Percentiles rank a stretch among this genome's conserved stretches.
Conservation (phyloP, 257 asterid species). For the Lithospermum erythrorhizon region DNA sequence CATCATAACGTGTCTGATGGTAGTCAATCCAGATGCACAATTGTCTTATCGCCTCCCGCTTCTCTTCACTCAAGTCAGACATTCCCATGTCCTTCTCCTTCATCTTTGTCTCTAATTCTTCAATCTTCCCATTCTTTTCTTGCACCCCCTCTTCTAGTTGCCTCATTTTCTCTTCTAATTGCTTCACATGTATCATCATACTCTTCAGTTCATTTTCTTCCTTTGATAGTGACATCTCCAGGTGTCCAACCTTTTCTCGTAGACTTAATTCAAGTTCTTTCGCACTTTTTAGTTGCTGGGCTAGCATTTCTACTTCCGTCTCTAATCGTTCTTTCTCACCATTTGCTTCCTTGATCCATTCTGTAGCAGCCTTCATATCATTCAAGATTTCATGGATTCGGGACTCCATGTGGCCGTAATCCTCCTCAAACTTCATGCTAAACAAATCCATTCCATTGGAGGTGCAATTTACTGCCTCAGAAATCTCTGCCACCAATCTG, state of each 20-base stretch:
- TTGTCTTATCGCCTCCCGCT: constrained; percentile 79
- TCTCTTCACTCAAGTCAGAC: constrained; percentile 55
- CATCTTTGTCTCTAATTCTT: constrained; percentile 31
- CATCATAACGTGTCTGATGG: constrained; percentile 54
- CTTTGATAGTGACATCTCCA: constrained; percentile 25
- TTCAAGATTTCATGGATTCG: constrained; percentile 54
- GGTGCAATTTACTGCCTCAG: constrained; percentile 35
- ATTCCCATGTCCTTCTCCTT: constrained; percentile 52
- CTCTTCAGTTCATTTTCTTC: constrained; percentile 33
- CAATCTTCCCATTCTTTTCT: constrained; percentile 33
- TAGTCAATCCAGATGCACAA: constrained; percentile 68
- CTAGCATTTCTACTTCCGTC: constrained; percentile 29
- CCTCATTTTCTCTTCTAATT: constrained; percentile 14
- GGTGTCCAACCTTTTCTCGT: constrained; percentile 27
- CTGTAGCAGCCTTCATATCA: constrained; percentile 46
- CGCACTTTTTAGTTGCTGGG: constrained; percentile 34
- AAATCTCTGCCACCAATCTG: constrained; percentile 27
- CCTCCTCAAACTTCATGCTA: constrained; percentile 80
- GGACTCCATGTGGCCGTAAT: constrained; percentile 77
- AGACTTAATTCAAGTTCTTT: constrained; percentile 19
- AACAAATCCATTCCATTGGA: constrained; percentile 53
- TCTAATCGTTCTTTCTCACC: constrained; percentile 35
- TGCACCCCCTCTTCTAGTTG: constrained; percentile 14
- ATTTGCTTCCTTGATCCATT: constrained; percentile 37
- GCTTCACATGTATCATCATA: constrained; percentile 23